Percentiles rank a stretch among this genome's conserved stretches.
Evolutionary conservation across 1,284 basidiomycete genomes (phyloP).

Genomic region (Wallemia ichthyophaga): DNA sequence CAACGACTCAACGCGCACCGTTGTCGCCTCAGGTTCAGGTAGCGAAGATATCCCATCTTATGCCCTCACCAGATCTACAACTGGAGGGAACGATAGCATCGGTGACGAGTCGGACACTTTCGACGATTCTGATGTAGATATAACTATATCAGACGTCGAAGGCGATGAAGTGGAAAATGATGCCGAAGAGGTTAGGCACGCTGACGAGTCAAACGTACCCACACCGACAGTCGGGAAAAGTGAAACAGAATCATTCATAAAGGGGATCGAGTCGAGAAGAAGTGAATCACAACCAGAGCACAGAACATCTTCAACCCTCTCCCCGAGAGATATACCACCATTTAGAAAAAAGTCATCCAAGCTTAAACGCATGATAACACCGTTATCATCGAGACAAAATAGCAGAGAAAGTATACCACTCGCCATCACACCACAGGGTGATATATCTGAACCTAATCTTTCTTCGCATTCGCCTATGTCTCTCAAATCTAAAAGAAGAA

Average conservation of each 20-base stretch:
- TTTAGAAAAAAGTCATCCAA: slow-evolving; percentile 2
- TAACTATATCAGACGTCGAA: neutral
- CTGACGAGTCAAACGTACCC: neutral
- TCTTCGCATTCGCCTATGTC: neutral
- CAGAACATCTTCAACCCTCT: slow-evolving; percentile 2
- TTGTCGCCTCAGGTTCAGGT: slow-evolving; percentile 1
- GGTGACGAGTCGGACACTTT: neutral
- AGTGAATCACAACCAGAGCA: neutral
- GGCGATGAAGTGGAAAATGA: neutral
- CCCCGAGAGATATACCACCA: slow-evolving; percentile 4
- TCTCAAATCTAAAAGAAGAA: slow-evolving; percentile 3
- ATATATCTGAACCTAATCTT: slow-evolving; percentile 4
- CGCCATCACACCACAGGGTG: slow-evolving; percentile 2
- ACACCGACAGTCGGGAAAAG: neutral
- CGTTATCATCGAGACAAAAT: slow-evolving; percentile 5
- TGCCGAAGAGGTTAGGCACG: too few relatives aligned
- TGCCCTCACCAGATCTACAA: slow-evolving; percentile 1
- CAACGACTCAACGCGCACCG: slow-evolving; percentile 3
- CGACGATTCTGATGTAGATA: neutral
- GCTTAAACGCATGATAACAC: slow-evolving; percentile 3
- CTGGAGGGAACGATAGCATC: slow-evolving; percentile 1
- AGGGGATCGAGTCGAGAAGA: slow-evolving; percentile 3
- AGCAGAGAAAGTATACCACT: slow-evolving; percentile 4
- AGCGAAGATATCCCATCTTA: neutral
- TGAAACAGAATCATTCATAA: neutral